A percentile compares a stretch with the other conserved stretches of the same genome.
Evolutionary conservation across 2,329 filamentous ascomycete species (phyloP).

Genomic region (Emergomyces orientalis): DNA sequence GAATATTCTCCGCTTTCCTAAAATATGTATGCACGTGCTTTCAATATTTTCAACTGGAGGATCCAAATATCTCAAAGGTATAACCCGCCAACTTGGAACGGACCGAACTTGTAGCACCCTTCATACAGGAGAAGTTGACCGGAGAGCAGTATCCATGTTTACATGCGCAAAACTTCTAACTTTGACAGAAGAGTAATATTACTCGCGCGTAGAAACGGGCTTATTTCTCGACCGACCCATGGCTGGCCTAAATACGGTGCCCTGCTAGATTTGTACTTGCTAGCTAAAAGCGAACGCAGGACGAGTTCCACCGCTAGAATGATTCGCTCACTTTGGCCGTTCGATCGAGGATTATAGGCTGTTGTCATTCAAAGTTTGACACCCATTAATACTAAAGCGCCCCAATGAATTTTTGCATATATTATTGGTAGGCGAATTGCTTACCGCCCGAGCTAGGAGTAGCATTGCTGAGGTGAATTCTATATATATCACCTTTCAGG

Average conservation of each 20-base stretch:
- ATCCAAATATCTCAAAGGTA: not conserved
- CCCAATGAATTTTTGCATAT: not conserved
- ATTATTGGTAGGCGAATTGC: not conserved
- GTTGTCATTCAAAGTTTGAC: no score
- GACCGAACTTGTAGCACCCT: not conserved
- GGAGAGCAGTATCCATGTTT: not conserved
- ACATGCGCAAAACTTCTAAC: not conserved
- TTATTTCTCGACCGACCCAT: not conserved
- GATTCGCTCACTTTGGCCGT: no score
- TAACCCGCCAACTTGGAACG: no score
- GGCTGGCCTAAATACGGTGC: no score
- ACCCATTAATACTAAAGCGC: no score
- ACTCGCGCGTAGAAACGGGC: not conserved
- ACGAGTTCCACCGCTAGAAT: no score
- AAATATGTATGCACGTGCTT: not conserved
- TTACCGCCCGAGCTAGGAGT: not conserved
- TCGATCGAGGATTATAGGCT: no score
- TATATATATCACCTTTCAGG: not conserved
- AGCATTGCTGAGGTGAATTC: not conserved
- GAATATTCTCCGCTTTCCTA: not conserved
- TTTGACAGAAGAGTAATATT: not conserved
- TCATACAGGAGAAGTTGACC: not conserved
- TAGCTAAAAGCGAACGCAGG: no score
- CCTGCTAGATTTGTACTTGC: no score
- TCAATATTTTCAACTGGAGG: not conserved